These are phyloP conservation scores for Dothiorella sarmentorum DNA, from an alignment of 2,329 filamentous ascomycete genomes.

Conservation along the genomic window DNA sequence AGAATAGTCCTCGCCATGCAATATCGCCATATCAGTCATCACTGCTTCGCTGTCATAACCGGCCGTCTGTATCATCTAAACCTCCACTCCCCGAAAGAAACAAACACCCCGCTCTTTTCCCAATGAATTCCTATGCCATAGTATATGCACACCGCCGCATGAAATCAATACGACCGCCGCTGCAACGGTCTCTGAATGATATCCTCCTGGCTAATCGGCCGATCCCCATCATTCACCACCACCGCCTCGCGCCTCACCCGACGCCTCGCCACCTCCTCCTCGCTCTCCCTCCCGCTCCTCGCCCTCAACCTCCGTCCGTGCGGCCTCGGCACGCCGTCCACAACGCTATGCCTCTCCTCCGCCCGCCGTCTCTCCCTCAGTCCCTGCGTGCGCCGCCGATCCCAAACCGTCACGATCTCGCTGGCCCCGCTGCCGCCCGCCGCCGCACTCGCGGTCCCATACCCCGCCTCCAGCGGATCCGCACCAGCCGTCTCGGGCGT, in stretches of 20 bases:
- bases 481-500: background rate
- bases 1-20: no score
- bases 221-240: slow-evolving; percentile 82
- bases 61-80: no score
- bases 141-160: background rate
- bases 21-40: no score
- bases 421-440: background rate
- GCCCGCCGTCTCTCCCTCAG: background rate
- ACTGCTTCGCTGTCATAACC: no score
- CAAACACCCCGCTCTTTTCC: background rate
- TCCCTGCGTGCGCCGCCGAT: slow-evolving; percentile 2
- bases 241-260: slow-evolving; percentile 81
- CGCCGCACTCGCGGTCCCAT: background rate
- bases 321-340: slow-evolving; percentile 1
- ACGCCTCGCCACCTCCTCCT: slow-evolving; percentile 68
- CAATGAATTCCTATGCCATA: background rate
- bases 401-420: slow-evolving; percentile 1
- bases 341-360: background rate
- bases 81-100: no score
- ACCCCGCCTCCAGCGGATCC: background rate
- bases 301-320: slow-evolving; percentile 37
- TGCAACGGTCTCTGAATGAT: slow-evolving; percentile 61
- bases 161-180: background rate
- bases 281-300: slow-evolving; percentile 45
- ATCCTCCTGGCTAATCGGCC: slow-evolving; percentile 68